Evolutionary conservation across 1,139 yeast genomes (phyloP).

Genomic region (Casaregolazyma suthepensis): DNA sequence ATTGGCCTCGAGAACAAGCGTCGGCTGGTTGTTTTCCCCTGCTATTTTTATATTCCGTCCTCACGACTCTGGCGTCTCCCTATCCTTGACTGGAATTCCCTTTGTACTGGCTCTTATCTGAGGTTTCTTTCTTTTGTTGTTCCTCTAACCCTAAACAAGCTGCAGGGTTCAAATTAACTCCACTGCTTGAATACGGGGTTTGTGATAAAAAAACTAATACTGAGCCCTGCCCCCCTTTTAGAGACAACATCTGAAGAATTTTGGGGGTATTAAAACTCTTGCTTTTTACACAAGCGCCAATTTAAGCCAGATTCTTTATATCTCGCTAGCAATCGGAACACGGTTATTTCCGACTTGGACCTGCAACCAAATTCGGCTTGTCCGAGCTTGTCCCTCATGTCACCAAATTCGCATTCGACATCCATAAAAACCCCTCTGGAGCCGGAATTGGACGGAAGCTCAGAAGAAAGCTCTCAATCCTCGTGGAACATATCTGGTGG

Average conservation of each 20-base stretch:
- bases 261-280: too few relatives aligned
- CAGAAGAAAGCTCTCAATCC: neutral
- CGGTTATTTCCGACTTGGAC: neutral
- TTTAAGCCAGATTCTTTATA: neutral
- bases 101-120: neutral
- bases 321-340: neutral
- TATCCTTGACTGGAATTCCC: neutral
- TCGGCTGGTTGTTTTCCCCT: neutral
- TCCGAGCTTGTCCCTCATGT: neutral
- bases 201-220: neutral
- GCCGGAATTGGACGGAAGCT: neutral
- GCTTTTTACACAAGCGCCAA: neutral
- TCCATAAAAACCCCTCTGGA: neutral
- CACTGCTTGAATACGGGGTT: neutral
- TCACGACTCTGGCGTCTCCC: neutral
- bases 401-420: neutral
- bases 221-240: neutral
- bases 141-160: neutral
- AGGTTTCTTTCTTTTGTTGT: neutral
- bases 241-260: neutral
- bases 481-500: neutral
- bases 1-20: neutral
- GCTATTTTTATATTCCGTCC: neutral
- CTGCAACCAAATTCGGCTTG: neutral
- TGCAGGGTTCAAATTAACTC: neutral